These are phyloP conservation scores for Dalbergia cultrata DNA, from an alignment of 306 rosid genomes.

Conservation along the genomic window DNA sequence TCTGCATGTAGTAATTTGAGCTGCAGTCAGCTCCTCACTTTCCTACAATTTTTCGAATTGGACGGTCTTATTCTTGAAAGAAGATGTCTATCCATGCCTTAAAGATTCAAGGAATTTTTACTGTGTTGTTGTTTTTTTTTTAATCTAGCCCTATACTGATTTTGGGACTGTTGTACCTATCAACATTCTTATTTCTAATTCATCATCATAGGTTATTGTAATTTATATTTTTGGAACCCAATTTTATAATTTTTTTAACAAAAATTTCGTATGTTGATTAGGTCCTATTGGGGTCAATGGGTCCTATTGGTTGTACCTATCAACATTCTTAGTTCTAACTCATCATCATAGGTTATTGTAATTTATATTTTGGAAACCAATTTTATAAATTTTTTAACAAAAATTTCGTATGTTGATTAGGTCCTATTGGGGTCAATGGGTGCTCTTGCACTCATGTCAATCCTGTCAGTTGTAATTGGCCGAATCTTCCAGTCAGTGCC, in stretches of 20 bases:
- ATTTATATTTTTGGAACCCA: constrained; percentile 4
- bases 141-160: constrained; percentile 1
- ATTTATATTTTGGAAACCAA: constrained; percentile 3
- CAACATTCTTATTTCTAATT: neutral
- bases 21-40: neutral
- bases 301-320: constrained; percentile 62
- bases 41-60: constrained; percentile 21
- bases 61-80: constrained; percentile 15
- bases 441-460: constrained; percentile 90
- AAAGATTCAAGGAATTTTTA: no score
- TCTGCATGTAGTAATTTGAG: neutral
- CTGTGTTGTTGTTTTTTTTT: no score
- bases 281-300: constrained; percentile 92
- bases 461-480: constrained; percentile 90
- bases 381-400: constrained; percentile 40
- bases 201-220: constrained; percentile 11
- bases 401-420: constrained; percentile 58
- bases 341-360: constrained; percentile 12
- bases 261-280: constrained; percentile 52
- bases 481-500: constrained; percentile 91
- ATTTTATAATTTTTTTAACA: constrained; percentile 41
- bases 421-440: constrained; percentile 90
- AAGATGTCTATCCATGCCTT: neutral
- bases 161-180: constrained; percentile 6
- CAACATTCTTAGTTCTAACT: neutral